Evolutionary conservation across 805 yeast genomes (phyloP).

Genomic region (Schizosaccharomyces pombe): DNA sequence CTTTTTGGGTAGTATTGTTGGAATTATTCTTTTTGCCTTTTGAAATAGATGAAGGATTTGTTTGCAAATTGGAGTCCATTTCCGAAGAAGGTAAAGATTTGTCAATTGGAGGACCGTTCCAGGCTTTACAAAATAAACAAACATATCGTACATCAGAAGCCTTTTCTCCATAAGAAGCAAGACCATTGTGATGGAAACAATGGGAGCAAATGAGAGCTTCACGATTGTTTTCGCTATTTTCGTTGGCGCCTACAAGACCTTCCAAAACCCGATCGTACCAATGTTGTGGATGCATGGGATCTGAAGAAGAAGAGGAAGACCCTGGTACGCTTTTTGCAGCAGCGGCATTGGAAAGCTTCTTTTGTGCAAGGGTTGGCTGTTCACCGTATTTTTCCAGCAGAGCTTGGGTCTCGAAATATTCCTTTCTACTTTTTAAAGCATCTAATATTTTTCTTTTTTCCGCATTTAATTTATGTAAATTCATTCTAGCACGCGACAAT

Average conservation of each 20-base stretch:
- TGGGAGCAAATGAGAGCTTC: slow-evolving; percentile 2
- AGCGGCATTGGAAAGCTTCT: too few relatives aligned
- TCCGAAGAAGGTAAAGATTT: not conserved
- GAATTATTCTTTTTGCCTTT: too few relatives aligned
- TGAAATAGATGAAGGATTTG: too few relatives aligned
- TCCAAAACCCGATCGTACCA: slow-evolving; percentile 2
- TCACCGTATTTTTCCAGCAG: not conserved
- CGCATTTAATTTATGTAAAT: not conserved
- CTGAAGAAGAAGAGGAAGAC: not conserved
- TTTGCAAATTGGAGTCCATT: too few relatives aligned
- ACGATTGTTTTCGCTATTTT: not conserved
- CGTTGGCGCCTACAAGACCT: not conserved
- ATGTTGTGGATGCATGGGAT: not conserved
- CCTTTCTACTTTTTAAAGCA: not conserved
- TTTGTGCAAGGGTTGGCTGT: not conserved
- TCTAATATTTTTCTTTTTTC: not conserved
- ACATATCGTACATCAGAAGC: not conserved
- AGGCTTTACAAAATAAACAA: not conserved
- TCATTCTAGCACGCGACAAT: not conserved
- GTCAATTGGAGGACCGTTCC: slow-evolving; percentile 2
- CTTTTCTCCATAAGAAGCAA: not conserved
- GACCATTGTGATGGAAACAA: slow-evolving; percentile 3
- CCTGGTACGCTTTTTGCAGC: not conserved
- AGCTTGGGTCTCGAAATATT: not conserved
- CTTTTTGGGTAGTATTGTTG: too few relatives aligned